Percentiles rank a stretch among this genome's conserved stretches.
Conservation (phyloP, 2,329 filamentous ascomycete genomes). For the Colletotrichum gloeosporioides region DNA sequence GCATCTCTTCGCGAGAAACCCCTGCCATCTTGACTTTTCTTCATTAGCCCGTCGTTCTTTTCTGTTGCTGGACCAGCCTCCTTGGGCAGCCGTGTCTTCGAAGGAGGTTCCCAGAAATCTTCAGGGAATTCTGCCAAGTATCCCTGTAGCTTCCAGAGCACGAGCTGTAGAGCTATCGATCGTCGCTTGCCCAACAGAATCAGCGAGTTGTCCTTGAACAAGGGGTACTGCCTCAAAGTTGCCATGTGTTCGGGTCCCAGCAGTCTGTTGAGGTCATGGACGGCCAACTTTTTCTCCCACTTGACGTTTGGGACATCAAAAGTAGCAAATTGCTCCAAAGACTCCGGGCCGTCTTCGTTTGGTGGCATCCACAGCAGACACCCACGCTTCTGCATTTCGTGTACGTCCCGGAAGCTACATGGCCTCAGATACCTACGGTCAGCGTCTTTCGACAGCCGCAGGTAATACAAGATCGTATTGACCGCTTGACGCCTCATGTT, state of each 20-base stretch:
- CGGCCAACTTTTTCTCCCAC: conserved; percentile 45
- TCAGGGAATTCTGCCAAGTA: conserved; percentile 41
- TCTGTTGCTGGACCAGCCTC: background rate
- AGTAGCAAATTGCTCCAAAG: background rate
- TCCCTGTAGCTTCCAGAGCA: conserved; percentile 65
- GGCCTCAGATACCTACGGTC: conserved; percentile 45
- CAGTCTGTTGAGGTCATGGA: conserved; percentile 58
- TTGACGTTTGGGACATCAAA: conserved; percentile 41
- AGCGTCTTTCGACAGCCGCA: conserved; percentile 29
- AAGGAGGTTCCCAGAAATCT: background rate
- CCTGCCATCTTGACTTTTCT: background rate
- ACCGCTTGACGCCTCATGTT: conserved; percentile 53
- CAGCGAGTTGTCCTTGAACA: conserved; percentile 30
- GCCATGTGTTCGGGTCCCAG: conserved; percentile 53
- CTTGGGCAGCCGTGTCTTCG: background rate
- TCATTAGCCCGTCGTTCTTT: background rate
- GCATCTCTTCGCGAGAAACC: background rate
- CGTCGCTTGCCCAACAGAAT: conserved; percentile 44
- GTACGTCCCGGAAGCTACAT: conserved; percentile 50
- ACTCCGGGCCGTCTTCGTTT: background rate
- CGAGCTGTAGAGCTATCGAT: conserved; percentile 49
- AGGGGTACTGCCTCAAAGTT: conserved; percentile 32
- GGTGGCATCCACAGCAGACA: conserved; percentile 47
- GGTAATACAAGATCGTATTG: conserved; percentile 49
- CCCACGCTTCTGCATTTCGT: conserved; percentile 43